A percentile compares a stretch with the other conserved stretches of the same genome.
phyloP scores from a whole-genome alignment of 192 early-diverging fungal species.

The Coemansia sp. region DNA sequence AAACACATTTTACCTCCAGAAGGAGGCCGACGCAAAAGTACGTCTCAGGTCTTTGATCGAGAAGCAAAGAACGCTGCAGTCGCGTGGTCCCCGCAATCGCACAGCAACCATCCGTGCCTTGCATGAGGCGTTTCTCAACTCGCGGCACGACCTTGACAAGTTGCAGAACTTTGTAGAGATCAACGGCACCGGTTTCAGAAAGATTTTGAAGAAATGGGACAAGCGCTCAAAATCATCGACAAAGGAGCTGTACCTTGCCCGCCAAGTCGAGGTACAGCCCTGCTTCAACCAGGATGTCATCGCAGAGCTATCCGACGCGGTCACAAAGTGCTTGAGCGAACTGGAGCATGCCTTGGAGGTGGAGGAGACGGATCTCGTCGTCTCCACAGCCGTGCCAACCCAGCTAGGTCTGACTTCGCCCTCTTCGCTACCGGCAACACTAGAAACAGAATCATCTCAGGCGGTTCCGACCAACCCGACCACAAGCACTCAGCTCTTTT shows the following conservation, averaged over 20 bases:
- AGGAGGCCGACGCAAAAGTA: slow-evolving; percentile 90
- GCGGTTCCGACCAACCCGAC: background rate
- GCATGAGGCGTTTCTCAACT: slow-evolving; percentile 87
- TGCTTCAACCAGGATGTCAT: slow-evolving; percentile 95
- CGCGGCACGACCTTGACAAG: slow-evolving; percentile 91
- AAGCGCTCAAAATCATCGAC: slow-evolving; percentile 96
- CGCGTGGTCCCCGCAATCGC: slow-evolving; percentile 55
- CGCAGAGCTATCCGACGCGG: slow-evolving; percentile 85
- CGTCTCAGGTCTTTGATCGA: slow-evolving; percentile 81
- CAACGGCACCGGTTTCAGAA: slow-evolving; percentile 94
- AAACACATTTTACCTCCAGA: slow-evolving; percentile 95
- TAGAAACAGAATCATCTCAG: slow-evolving; percentile 5
- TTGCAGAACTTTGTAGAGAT: slow-evolving; percentile 98
- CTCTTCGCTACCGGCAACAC: slow-evolving; percentile 22
- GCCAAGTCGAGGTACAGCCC: slow-evolving; percentile 97
- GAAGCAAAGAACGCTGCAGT: slow-evolving; percentile 67
- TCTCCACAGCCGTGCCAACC: slow-evolving; percentile 21
- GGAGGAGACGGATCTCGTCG: slow-evolving; percentile 27
- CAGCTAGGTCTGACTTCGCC: slow-evolving; percentile 43
- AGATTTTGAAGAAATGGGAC: slow-evolving; percentile 99
- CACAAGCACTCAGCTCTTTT: background rate
- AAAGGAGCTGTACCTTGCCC: slow-evolving; percentile 95
- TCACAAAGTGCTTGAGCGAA: slow-evolving; percentile 68
- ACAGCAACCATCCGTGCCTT: slow-evolving; percentile 68
- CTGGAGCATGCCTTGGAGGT: slow-evolving; percentile 63